phyloP scores from a whole-genome alignment of 257 asterid genomes.

The Solanum corneliomulleri region DNA sequence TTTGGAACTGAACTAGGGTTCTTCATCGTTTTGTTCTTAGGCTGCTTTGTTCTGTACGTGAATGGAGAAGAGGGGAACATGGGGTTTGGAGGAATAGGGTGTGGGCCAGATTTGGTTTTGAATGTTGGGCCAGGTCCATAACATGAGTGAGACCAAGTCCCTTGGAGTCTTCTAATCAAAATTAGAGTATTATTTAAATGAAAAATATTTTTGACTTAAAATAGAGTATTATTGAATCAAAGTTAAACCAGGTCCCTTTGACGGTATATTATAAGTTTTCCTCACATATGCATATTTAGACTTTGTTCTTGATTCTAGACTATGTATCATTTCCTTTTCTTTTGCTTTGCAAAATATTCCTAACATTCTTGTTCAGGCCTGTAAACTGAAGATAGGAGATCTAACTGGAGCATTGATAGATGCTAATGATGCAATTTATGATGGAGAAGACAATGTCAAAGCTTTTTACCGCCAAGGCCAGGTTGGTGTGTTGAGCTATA shows the following conservation, averaged over 20 bases:
- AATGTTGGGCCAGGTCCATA: background rate
- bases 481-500: constrained; percentile 7
- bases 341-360: background rate
- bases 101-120: background rate
- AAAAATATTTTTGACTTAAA: background rate
- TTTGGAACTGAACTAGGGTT: background rate
- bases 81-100: background rate
- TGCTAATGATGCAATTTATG: constrained; percentile 27
- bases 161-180: background rate
- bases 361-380: constrained; percentile 14
- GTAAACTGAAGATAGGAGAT: constrained; percentile 32
- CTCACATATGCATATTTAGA: background rate
- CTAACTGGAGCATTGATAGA: constrained; percentile 26
- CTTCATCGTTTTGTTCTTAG: background rate
- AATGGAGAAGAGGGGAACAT: background rate
- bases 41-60: background rate
- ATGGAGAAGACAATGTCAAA: constrained; percentile 20
- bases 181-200: background rate
- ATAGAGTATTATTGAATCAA: background rate
- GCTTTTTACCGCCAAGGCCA: constrained; percentile 37
- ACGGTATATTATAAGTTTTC: background rate
- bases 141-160: background rate
- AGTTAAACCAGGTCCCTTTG: background rate
- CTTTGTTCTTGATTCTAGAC: background rate
- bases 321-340: background rate